Conservation (phyloP, 139 green algal genomes). For the Deuterostichococcus epilithicus region DNA sequence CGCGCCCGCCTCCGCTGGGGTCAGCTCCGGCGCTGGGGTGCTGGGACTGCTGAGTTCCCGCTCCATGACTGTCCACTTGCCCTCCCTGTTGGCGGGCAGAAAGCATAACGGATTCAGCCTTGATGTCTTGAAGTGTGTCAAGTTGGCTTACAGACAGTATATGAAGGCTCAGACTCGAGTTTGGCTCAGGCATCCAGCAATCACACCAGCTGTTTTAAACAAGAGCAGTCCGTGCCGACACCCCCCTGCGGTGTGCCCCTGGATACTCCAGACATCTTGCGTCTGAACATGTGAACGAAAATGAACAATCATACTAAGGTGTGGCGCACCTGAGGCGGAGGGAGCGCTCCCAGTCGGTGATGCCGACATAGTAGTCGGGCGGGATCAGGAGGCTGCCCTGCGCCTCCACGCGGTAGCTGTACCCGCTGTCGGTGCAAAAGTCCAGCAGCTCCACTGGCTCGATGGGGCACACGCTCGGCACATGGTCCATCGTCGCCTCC, state of each 20-base stretch:
- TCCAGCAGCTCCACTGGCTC: conserved; percentile 60
- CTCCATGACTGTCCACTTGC: not conserved
- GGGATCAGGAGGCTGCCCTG: conserved; percentile 66
- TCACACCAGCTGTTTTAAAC: too few relatives aligned
- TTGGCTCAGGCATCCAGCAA: too few relatives aligned
- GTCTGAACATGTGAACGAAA: too few relatives aligned
- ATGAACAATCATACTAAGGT: too few relatives aligned
- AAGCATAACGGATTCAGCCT: too few relatives aligned
- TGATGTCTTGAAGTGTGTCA: too few relatives aligned
- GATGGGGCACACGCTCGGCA: conserved; percentile 63
- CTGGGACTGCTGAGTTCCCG: not conserved
- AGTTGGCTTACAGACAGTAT: not conserved
- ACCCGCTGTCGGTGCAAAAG: conserved; percentile 69
- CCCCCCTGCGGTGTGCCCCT: too few relatives aligned
- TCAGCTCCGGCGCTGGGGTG: not conserved
- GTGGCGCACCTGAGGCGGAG: conserved; percentile 48
- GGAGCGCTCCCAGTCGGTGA: conserved; percentile 84
- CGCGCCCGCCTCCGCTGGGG: not conserved
- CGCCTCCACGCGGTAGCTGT: conserved; percentile 71
- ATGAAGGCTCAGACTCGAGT: too few relatives aligned
- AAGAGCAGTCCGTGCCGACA: too few relatives aligned
- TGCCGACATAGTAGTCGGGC: conserved; percentile 66
- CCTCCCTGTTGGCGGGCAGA: too few relatives aligned
- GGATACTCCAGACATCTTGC: too few relatives aligned
- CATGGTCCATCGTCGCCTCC: conserved; percentile 74